Base-by-base conservation (phyloP, 73 alveolate genomes). In the Uronychia binucleata region DNA sequence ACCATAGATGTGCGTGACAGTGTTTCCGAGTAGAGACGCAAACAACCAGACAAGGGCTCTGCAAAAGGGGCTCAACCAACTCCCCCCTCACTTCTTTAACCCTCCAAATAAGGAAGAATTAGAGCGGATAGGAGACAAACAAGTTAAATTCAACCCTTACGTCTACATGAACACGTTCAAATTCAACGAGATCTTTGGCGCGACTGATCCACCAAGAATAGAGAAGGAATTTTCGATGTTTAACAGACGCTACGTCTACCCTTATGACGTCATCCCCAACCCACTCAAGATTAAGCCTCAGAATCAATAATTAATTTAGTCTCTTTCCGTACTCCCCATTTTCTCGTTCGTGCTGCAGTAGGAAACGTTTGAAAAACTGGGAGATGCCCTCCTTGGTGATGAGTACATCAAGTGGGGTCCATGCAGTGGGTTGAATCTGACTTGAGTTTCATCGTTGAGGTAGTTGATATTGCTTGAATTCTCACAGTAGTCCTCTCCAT, bases 211-310 rank as follows among this genome's bases (percentile, higher is more conserved):
- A 13, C 32, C 78, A 13, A 8, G 78, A 5, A 26, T 67, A 1
- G 13, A 25, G 5, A 67, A 67, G 30, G 78, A 67, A 28, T 67
- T 67, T 26, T 26, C 34, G 5, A 26, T 67, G 78, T 67, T 67
- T 26, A 67, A 67, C 32, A 67, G 32, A 28, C 29, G 78, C 8
- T 67, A 67, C 26, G 32, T 67, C 13, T 28, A 67, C 26, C 78
- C 78, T 13, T 67, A 67, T 67, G 78, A 67, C 26, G 78, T 67
- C 1, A 67, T 67, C 26, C 78, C 78, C 32, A 67, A 67, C 26
- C 29, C 78, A 26, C 26, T 67, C 31, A 67, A 67, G 32, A 25
- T 67, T 67, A 67, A 67, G 67, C 67, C 67, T 19, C 67, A 46
- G 67, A 46, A 46, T 46, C 19, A 5, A 11, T 46, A 19, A 46